These are phyloP conservation scores for Wickerhamomyces queroliae DNA, from an alignment of 805 yeast genomes.

Conservation along the genomic window DNA sequence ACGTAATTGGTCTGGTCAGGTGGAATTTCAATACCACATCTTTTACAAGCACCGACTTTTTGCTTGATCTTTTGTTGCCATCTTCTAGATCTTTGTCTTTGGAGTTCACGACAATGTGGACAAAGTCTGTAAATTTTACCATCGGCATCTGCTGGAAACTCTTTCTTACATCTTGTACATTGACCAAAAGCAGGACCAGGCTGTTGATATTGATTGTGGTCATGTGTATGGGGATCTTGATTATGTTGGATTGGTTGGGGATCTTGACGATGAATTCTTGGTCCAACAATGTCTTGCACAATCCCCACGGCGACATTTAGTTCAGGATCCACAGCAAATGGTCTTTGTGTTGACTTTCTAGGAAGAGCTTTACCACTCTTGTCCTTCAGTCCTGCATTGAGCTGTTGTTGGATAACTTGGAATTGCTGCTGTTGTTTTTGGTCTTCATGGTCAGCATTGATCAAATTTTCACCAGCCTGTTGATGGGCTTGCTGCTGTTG, in stretches of 20 bases:
- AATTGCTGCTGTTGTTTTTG: slow-evolving; percentile 2
- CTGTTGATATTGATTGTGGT: slow-evolving; percentile 2
- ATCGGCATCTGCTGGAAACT: slow-evolving; percentile 36
- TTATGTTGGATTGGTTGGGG: neutral
- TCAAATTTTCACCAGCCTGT: neutral
- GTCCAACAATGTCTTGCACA: slow-evolving; percentile 16
- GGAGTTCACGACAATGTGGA: slow-evolving; percentile 58
- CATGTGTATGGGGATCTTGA: neutral
- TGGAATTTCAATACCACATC: slow-evolving; percentile 56
- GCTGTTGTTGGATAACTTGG: neutral
- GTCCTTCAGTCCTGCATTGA: neutral
- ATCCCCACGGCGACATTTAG: slow-evolving; percentile 20
- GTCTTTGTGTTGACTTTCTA: slow-evolving; percentile 5
- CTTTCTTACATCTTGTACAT: slow-evolving; percentile 59
- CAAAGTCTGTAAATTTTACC: slow-evolving; percentile 46
- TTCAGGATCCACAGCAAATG: slow-evolving; percentile 18
- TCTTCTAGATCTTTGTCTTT: slow-evolving; percentile 54
- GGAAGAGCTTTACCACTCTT: slow-evolving; percentile 1
- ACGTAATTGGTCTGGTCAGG: slow-evolving; percentile 46
- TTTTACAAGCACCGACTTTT: slow-evolving; percentile 56
- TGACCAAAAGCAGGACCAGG: neutral
- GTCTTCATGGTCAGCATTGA: neutral
- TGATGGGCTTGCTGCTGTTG: slow-evolving; percentile 2
- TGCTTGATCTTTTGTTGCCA: slow-evolving; percentile 61
- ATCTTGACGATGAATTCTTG: slow-evolving; percentile 9